Conservation (phyloP, 2,329 filamentous ascomycete species). For the Monosporascus sp. region DNA sequence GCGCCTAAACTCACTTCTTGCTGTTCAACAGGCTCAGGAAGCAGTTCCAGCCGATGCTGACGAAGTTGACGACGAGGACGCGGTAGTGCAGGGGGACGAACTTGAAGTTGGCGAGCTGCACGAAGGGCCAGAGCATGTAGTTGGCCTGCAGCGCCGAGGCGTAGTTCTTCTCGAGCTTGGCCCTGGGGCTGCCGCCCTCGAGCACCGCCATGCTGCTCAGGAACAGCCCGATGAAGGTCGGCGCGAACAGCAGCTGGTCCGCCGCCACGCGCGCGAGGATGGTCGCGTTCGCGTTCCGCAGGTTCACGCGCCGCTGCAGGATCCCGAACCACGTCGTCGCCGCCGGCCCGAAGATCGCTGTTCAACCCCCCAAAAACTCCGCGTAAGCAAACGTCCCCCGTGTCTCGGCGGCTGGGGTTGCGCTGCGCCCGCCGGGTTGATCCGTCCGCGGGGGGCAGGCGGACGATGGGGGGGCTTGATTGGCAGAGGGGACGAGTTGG, state of each 20-base stretch:
- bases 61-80: slow-evolving; percentile 79
- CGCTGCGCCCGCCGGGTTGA: too few species aligned
- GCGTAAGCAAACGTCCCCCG: too few species aligned
- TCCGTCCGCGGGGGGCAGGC: too few species aligned
- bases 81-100: slow-evolving; percentile 78
- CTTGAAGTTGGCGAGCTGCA: slow-evolving; percentile 84
- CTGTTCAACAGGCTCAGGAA: slow-evolving; percentile 60
- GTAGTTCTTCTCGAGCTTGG: slow-evolving; percentile 72
- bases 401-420: too few species aligned
- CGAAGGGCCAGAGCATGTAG: slow-evolving; percentile 81
- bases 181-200: slow-evolving; percentile 56
- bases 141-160: slow-evolving; percentile 70
- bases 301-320: slow-evolving; percentile 63
- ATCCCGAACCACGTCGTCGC: slow-evolving; percentile 84
- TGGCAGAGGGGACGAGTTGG: too few species aligned
- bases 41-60: slow-evolving; percentile 64
- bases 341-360: slow-evolving; percentile 78
- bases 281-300: slow-evolving; percentile 61
- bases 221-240: slow-evolving; percentile 77
- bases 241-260: slow-evolving; percentile 81
- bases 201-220: slow-evolving; percentile 78
- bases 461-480: too few species aligned
- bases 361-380: too few species aligned
- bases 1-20: slow-evolving; percentile 12
- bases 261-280: slow-evolving; percentile 71